Evolutionary conservation across 805 yeast species (phyloP).

Genomic region (Candida nanaspora): DNA sequence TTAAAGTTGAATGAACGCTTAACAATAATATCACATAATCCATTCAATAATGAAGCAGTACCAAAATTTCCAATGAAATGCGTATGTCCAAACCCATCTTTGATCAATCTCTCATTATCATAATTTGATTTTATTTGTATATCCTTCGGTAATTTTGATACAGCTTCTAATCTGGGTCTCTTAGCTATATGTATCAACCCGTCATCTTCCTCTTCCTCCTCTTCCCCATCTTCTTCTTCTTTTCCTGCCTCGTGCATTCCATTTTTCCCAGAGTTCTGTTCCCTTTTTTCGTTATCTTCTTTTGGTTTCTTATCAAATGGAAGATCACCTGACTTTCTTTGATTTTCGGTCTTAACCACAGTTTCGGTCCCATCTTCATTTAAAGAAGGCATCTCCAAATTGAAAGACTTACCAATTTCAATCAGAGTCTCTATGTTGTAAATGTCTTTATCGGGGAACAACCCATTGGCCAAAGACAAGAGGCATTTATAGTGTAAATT

Average conservation of each 20-base stretch:
- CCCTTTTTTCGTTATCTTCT: slow-evolving; percentile 1
- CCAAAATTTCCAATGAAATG: slow-evolving; percentile 42
- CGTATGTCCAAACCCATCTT: slow-evolving; percentile 38
- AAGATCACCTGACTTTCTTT: no score
- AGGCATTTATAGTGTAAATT: slow-evolving; percentile 37
- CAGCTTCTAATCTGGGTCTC: neutral
- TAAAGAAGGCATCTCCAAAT: slow-evolving; percentile 28
- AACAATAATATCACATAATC: slow-evolving; percentile 35
- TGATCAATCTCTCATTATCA: slow-evolving; percentile 29
- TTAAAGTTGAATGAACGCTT: slow-evolving; percentile 27
- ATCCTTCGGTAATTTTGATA: slow-evolving; percentile 12
- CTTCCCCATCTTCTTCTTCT: neutral
- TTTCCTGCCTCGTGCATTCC: no score
- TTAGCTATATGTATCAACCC: neutral
- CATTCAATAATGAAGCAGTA: slow-evolving; percentile 35
- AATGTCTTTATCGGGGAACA: slow-evolving; percentile 38
- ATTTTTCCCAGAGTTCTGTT: no score
- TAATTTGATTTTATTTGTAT: slow-evolving; percentile 14
- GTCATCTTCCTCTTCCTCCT: slow-evolving; percentile 3
- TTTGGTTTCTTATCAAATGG: neutral
- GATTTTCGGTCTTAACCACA: neutral
- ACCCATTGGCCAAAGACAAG: slow-evolving; percentile 28
- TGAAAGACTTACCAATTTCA: slow-evolving; percentile 27
- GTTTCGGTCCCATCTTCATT: slow-evolving; percentile 6
- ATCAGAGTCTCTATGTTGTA: slow-evolving; percentile 35